A percentile compares a stretch with the other conserved stretches of the same genome.
Conservation (phyloP, 2,329 filamentous ascomycete species). For the Zelopaecilomyces penicillatus region DNA sequence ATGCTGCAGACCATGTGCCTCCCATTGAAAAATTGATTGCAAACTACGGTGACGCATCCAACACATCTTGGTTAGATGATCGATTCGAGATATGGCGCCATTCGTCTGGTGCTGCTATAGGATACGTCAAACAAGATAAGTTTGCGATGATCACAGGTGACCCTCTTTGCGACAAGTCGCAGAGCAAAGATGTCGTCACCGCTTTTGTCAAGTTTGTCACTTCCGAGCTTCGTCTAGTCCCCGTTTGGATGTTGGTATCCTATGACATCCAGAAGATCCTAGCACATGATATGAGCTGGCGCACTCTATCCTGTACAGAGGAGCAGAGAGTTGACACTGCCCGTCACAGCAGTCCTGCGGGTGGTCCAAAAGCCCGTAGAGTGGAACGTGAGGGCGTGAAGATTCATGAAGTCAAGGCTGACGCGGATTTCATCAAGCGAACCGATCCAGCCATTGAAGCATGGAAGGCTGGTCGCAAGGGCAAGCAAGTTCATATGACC, state of each 20-base stretch:
- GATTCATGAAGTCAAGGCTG: constrained; percentile 63
- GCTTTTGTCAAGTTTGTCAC: constrained; percentile 69
- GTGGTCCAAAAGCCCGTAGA: constrained; percentile 68
- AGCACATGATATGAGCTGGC: constrained; percentile 74
- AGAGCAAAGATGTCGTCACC: constrained; percentile 65
- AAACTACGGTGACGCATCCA: constrained; percentile 90
- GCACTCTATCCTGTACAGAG: constrained; percentile 77
- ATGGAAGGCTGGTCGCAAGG: constrained; percentile 74
- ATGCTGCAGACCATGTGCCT: constrained; percentile 50
- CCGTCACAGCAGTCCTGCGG: constrained; percentile 49
- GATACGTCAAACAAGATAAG: constrained; percentile 68
- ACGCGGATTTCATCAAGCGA: constrained; percentile 59
- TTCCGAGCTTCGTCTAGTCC: constrained; percentile 61
- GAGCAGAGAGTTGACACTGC: constrained; percentile 82
- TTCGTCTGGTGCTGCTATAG: constrained; percentile 72
- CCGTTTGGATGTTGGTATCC: constrained; percentile 85
- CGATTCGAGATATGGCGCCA: constrained; percentile 86
- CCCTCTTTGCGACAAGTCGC: constrained; percentile 71
- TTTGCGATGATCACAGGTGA: constrained; percentile 82
- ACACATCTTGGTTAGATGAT: constrained; percentile 88
- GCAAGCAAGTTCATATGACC: constrained; percentile 79
- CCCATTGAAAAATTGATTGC: constrained; percentile 80
- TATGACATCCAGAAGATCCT: constrained; percentile 70
- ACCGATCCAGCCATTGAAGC: constrained; percentile 66
- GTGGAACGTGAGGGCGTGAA: constrained; percentile 79